phyloP scores from a whole-genome alignment of 305 asterid species.

The Solanum hybrid region DNA sequence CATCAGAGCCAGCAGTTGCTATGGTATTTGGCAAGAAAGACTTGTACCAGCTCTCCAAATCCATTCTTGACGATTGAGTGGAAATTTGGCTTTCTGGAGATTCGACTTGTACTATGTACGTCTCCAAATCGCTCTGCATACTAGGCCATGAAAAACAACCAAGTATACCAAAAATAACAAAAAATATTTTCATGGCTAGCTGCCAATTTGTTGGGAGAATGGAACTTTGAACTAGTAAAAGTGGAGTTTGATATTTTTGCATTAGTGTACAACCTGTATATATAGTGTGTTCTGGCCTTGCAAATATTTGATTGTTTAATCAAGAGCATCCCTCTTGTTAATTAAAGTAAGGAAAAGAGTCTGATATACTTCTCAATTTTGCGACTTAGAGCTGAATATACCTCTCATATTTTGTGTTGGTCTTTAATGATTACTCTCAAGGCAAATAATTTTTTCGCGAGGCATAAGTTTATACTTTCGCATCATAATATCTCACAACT shows the following conservation, averaged over 20 bases:
- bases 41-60: conserved; percentile 11
- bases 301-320: background rate
- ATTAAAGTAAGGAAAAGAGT: background rate
- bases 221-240: background rate
- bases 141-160: conserved; percentile 2
- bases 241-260: background rate
- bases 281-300: background rate
- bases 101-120: conserved; percentile 20
- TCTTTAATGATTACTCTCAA: background rate
- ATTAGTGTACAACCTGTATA: background rate
- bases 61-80: background rate
- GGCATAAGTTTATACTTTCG: background rate
- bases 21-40: conserved; percentile 19
- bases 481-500: background rate
- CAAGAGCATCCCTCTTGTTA: background rate
- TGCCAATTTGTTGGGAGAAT: background rate
- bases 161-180: background rate
- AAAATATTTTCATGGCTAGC: background rate
- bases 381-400: background rate
- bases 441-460: background rate
- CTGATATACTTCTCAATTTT: background rate
- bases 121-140: background rate
- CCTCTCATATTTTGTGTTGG: background rate
- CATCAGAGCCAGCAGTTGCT: background rate
- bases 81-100: background rate